A percentile compares a stretch with the other conserved stretches of the same genome.
These are phyloP conservation scores for Beta macrorhiza DNA, from an alignment of 179 eudicot genomes.

Conservation along the genomic window DNA sequence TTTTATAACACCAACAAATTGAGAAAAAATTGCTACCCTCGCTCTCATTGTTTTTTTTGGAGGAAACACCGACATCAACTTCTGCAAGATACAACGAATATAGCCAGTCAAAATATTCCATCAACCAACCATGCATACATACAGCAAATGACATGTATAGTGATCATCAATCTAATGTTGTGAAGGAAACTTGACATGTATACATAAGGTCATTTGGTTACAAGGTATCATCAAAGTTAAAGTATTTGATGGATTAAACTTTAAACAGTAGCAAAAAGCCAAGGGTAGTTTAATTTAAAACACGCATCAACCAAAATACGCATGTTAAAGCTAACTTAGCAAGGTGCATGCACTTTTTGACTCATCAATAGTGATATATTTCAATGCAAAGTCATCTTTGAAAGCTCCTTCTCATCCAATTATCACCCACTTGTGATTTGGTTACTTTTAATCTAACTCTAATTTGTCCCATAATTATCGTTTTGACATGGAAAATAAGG, in stretches of 20 bases:
- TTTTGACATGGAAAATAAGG: slow-evolving; percentile 4
- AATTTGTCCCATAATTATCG: slow-evolving; percentile 18
- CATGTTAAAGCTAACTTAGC: slow-evolving; percentile 24
- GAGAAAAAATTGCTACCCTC: no score
- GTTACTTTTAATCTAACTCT: background rate
- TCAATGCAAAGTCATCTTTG: slow-evolving; percentile 17
- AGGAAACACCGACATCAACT: background rate
- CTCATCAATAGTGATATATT: slow-evolving; percentile 7
- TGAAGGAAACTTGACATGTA: background rate
- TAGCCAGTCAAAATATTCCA: background rate
- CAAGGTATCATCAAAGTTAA: background rate
- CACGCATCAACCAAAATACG: slow-evolving; percentile 21
- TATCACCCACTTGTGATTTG: background rate
- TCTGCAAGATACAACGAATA: background rate
- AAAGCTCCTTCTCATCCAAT: slow-evolving; percentile 30
- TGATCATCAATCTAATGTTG: background rate
- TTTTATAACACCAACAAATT: no score
- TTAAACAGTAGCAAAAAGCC: background rate
- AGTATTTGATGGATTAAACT: background rate
- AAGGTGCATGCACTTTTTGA: slow-evolving; percentile 36
- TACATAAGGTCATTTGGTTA: no score
- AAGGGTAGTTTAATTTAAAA: background rate
- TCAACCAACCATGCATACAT: background rate
- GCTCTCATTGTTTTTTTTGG: no score
- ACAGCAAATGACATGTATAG: background rate